phyloP scores from a whole-genome alignment of 108 stramenopile genomes.

The Skeletonema menzelii region DNA sequence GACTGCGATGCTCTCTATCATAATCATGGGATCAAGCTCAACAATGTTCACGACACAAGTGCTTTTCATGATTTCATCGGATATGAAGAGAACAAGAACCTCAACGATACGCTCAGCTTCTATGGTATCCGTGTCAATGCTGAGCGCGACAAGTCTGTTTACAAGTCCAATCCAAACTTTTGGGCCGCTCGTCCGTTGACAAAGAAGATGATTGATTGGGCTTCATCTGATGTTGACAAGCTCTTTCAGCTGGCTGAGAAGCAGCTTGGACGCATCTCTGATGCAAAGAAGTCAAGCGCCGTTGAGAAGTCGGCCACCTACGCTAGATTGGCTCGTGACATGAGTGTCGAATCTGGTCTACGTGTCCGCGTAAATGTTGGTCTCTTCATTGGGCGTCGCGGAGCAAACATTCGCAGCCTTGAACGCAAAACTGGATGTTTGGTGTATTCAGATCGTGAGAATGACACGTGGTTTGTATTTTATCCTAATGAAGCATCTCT shows the following conservation, averaged over 20 bases:
- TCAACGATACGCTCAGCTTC: constrained; percentile 32
- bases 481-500: too few relatives aligned
- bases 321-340: constrained; percentile 1
- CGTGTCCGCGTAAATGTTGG: constrained; percentile 9
- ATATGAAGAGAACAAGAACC: constrained; percentile 13
- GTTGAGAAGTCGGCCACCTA: constrained; percentile 16
- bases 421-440: constrained; percentile 10
- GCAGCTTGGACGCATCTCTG: constrained; percentile 20
- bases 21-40: constrained; percentile 33
- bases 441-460: too few relatives aligned
- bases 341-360: constrained; percentile 22
- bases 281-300: constrained; percentile 1
- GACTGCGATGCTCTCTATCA: constrained; percentile 51
- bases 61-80: constrained; percentile 27
- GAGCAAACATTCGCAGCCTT: constrained; percentile 32
- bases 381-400: constrained; percentile 39
- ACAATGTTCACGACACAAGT: constrained; percentile 46
- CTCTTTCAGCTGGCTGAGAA: constrained; percentile 23
- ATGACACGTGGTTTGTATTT: too few relatives aligned
- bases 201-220: constrained; percentile 33
- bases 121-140: constrained; percentile 24
- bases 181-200: constrained; percentile 38
- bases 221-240: constrained; percentile 30
- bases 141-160: constrained; percentile 30
- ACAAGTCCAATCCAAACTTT: constrained; percentile 39